These are phyloP conservation scores for Psilocybe sp. DNA, from an alignment of 768 basidiomycete species.

Conservation along the genomic window DNA sequence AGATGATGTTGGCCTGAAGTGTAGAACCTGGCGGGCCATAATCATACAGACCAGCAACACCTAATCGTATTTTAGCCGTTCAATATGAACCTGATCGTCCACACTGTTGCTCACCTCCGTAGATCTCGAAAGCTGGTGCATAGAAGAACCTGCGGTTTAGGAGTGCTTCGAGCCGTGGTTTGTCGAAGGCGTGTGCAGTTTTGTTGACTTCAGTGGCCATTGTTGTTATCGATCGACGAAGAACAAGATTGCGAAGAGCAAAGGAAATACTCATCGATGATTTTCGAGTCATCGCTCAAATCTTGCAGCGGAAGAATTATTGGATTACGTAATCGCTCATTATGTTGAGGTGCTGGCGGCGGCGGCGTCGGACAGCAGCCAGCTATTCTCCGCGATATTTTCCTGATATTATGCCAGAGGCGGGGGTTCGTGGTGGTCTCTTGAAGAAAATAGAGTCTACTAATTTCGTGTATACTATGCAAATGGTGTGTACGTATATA, in stretches of 20 bases:
- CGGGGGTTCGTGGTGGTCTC: background rate
- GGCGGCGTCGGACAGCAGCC: too few relatives aligned
- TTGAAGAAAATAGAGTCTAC: background rate
- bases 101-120: conserved; percentile 68
- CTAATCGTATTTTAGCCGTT: conserved; percentile 34
- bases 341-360: too few relatives aligned
- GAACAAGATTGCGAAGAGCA: conserved; percentile 20
- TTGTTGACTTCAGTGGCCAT: conserved; percentile 62
- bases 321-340: too few relatives aligned
- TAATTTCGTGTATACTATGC: too few relatives aligned
- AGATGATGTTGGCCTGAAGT: conserved; percentile 93
- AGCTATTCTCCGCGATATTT: conserved; percentile 5
- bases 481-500: too few relatives aligned
- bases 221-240: conserved; percentile 26
- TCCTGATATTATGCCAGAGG: background rate
- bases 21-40: conserved; percentile 96
- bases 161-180: conserved; percentile 77
- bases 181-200: conserved; percentile 84
- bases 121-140: conserved; percentile 98
- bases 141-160: conserved; percentile 94
- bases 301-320: background rate
- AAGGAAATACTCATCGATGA: conserved; percentile 26
- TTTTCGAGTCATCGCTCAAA: conserved; percentile 18
- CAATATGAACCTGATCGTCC: conserved; percentile 2
- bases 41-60: conserved; percentile 96